Percentiles rank a stretch among this genome's conserved stretches.
Evolutionary conservation across 345 rosid species (phyloP).

Genomic region (Eucalyptus cloeziana): DNA sequence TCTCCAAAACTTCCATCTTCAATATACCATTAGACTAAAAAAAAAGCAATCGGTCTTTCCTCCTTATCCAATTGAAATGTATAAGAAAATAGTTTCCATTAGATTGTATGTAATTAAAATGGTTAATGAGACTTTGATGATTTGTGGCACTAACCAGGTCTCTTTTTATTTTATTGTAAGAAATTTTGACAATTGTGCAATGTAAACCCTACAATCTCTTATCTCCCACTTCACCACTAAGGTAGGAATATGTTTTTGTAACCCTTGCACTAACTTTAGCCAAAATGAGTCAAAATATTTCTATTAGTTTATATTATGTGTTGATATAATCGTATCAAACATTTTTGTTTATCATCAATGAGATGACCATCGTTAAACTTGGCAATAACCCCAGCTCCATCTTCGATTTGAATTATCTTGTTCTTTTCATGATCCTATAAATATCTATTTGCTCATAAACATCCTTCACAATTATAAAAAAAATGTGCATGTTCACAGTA

Average conservation of each 20-base stretch:
- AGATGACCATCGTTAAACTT: too few relatives aligned
- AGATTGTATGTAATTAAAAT: neutral
- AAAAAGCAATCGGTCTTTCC: neutral
- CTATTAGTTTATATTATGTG: neutral
- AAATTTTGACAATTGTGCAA: neutral
- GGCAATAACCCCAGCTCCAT: too few relatives aligned
- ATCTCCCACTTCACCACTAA: neutral
- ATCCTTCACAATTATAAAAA: too few relatives aligned
- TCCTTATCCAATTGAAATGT: neutral
- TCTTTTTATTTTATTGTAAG: neutral
- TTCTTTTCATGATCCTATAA: too few relatives aligned
- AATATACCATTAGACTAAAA: neutral
- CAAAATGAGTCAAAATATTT: neutral
- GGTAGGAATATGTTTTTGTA: neutral
- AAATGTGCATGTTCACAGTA: too few relatives aligned
- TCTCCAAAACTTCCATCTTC: neutral
- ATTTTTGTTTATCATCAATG: neutral
- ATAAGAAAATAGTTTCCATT: neutral
- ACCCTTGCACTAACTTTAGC: accelerated
- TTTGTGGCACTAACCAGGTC: neutral
- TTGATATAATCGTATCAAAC: too few relatives aligned
- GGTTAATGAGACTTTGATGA: neutral
- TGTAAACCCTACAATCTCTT: neutral
- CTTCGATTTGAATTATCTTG: too few relatives aligned
- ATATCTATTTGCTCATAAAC: too few relatives aligned